A percentile compares a stretch with the other conserved stretches of the same genome.
Evolutionary conservation across 345 rosid species (phyloP).

Genomic region (Populus alba): DNA sequence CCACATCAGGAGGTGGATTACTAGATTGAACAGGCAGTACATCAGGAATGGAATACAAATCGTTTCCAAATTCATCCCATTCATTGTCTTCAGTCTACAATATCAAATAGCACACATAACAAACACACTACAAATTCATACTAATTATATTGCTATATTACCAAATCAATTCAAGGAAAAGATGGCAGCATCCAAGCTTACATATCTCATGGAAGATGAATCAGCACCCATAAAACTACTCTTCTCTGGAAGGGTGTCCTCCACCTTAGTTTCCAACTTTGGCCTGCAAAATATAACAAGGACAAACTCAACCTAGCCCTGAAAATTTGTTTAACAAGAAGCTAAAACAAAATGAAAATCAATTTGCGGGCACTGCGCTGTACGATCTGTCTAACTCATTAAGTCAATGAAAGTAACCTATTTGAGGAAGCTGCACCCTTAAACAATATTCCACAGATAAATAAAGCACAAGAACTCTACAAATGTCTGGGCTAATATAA

Average conservation of each 20-base stretch:
- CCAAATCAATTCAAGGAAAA: background rate
- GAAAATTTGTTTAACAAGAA: constrained; percentile 5
- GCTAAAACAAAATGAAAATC: background rate
- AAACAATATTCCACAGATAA: background rate
- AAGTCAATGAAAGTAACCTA: background rate
- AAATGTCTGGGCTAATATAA: background rate
- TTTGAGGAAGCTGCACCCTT: background rate
- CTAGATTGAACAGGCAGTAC: constrained; percentile 47
- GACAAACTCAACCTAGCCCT: constrained; percentile 25
- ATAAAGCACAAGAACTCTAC: background rate
- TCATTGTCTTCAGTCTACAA: constrained; percentile 73
- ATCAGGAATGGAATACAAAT: constrained; percentile 85
- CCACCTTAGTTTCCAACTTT: constrained; percentile 51
- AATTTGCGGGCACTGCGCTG: background rate
- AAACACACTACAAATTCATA: background rate
- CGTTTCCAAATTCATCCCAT: constrained; percentile 97
- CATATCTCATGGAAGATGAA: constrained; percentile 56
- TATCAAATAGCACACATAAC: constrained; percentile 4
- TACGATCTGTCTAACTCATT: background rate
- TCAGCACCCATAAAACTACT: constrained; percentile 45
- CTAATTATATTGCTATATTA: background rate
- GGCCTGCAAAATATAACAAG: constrained; percentile 54
- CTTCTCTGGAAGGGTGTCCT: constrained; percentile 48
- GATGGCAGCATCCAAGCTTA: constrained; percentile 32
- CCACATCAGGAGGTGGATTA: constrained; percentile 47